Evolutionary conservation across 2,329 filamentous ascomycete genomes (phyloP).

Genomic region (Monilinia fructigena): DNA sequence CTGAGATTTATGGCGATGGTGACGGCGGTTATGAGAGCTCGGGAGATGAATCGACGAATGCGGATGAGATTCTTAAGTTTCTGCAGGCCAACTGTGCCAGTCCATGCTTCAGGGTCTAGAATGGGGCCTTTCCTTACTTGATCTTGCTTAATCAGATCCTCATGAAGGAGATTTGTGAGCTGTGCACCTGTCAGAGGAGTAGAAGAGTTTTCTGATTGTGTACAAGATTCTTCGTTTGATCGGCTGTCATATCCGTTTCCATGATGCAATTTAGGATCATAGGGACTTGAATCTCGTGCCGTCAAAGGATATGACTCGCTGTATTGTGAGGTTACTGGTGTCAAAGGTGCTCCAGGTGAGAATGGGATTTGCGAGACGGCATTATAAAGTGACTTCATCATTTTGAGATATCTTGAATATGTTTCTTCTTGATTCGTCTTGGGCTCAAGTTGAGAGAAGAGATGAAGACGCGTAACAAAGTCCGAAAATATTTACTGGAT

Average conservation of each 20-base stretch:
- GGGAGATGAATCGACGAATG: slow-evolving; percentile 4
- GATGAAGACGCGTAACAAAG: background rate
- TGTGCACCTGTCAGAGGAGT: background rate
- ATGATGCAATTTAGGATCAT: background rate
- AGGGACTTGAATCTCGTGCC: background rate
- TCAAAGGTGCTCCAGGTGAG: background rate
- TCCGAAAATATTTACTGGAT: background rate
- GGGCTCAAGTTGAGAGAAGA: accelerated
- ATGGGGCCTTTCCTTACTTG: background rate
- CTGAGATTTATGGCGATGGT: background rate
- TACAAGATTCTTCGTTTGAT: background rate
- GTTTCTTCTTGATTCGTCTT: background rate
- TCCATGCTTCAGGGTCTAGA: background rate
- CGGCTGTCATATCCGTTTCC: background rate
- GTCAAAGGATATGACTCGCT: slow-evolving; percentile 1
- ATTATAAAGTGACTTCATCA: background rate
- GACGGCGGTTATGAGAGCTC: background rate
- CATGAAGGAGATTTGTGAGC: background rate
- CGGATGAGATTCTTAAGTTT: slow-evolving; percentile 3
- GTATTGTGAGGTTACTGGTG: slow-evolving; percentile 7
- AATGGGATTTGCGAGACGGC: background rate
- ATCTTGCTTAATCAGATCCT: slow-evolving; percentile 3
- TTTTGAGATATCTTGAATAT: background rate
- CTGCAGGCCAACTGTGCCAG: background rate
- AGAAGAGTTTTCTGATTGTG: background rate